Conservation (phyloP, 305 asterid species). For the Andrographis paniculata region DNA sequence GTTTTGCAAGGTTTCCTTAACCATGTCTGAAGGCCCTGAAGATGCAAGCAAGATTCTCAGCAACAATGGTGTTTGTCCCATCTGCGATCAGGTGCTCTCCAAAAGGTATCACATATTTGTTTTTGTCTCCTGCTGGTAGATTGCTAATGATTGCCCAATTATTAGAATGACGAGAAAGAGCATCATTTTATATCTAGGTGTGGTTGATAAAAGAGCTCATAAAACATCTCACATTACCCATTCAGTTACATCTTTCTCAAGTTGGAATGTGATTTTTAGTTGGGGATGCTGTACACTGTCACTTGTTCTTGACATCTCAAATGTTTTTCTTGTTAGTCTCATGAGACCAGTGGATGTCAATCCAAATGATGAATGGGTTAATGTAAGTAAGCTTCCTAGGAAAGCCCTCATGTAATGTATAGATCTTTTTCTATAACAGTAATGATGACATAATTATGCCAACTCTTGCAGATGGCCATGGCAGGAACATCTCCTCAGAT, state of each 20-base stretch:
- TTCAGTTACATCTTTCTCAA: background rate
- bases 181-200: too few species aligned
- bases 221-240: too few species aligned
- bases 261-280: constrained; percentile 20
- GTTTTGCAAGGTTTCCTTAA: constrained; percentile 43
- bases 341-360: constrained; percentile 85
- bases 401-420: constrained; percentile 8
- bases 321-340: constrained; percentile 79
- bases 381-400: constrained; percentile 44
- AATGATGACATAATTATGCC: too few species aligned
- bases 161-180: too few species aligned
- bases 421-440: too few species aligned
- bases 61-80: constrained; percentile 85
- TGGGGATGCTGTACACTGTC: too few species aligned
- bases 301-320: too few species aligned
- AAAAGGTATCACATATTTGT: too few species aligned
- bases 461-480: constrained; percentile 66
- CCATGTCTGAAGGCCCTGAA: constrained; percentile 49
- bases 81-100: constrained; percentile 90
- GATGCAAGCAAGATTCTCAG: constrained; percentile 85
- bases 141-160: too few species aligned
- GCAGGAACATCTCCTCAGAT: constrained; percentile 83
- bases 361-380: constrained; percentile 86
- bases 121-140: too few species aligned
- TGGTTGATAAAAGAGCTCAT: too few species aligned